Conservation (phyloP, 148 eudicot species). For the Arctostaphylos glauca region DNA sequence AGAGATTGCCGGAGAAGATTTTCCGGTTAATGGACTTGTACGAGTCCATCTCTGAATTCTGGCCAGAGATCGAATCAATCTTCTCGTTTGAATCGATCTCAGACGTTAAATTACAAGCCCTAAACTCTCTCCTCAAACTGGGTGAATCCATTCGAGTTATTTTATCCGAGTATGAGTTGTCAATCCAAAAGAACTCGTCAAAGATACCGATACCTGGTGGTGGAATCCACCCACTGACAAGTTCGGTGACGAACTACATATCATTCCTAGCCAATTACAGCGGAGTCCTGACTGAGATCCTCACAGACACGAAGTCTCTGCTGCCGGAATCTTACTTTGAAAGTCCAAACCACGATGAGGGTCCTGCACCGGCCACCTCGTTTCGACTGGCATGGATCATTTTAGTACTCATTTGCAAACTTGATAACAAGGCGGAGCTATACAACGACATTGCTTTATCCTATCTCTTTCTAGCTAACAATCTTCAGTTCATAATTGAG, state of each 20-base stretch:
- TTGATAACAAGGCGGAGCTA: slow-evolving; percentile 26
- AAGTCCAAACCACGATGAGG: background rate
- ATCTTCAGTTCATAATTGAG: slow-evolving; percentile 24
- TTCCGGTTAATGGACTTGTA: slow-evolving; percentile 23
- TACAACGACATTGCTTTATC: slow-evolving; percentile 31
- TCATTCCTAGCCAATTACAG: slow-evolving; percentile 20
- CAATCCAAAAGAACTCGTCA: slow-evolving; percentile 28
- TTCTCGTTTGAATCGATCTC: slow-evolving; percentile 28
- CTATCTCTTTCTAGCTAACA: slow-evolving; percentile 38
- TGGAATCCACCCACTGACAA: slow-evolving; percentile 32
- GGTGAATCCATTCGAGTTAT: slow-evolving; percentile 10
- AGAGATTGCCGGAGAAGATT: slow-evolving; percentile 24
- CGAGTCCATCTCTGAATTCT: slow-evolving; percentile 24
- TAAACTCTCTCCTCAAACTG: slow-evolving; percentile 23
- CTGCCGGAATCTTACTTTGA: slow-evolving; percentile 24
- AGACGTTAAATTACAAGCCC: slow-evolving; percentile 27
- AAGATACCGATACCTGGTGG: slow-evolving; percentile 24
- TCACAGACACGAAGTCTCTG: slow-evolving; percentile 13
- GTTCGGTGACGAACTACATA: slow-evolving; percentile 19
- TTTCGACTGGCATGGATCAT: slow-evolving; percentile 28
- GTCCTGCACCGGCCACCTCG: background rate
- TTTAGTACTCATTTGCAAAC: slow-evolving; percentile 36
- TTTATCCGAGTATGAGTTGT: slow-evolving; percentile 26
- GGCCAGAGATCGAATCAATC: slow-evolving; percentile 40
- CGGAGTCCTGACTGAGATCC: slow-evolving; percentile 20